phyloP scores from a whole-genome alignment of 2,329 filamentous ascomycete species.

The Aspergillus glaucus region DNA sequence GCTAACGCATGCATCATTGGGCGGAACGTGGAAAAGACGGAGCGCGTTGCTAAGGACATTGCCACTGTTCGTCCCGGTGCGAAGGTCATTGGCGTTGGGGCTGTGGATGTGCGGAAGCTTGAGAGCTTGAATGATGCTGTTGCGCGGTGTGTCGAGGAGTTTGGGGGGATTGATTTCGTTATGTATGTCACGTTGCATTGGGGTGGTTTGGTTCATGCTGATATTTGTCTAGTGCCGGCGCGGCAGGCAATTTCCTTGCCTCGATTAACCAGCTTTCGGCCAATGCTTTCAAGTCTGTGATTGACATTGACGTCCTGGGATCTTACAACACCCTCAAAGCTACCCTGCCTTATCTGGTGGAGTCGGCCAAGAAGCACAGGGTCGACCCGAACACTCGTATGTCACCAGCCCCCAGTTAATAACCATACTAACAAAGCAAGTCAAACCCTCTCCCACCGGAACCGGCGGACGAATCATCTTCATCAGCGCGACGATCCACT shows the following conservation, averaged over 20 bases:
- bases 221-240: constrained; percentile 62
- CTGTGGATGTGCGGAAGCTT: constrained; percentile 65
- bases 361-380: constrained; percentile 61
- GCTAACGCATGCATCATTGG: constrained; percentile 93
- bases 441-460: constrained; percentile 38
- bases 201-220: constrained; percentile 4
- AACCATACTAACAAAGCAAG: constrained; percentile 11
- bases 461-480: constrained; percentile 82
- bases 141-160: constrained; percentile 70
- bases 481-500: constrained; percentile 86
- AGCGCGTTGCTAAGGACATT: constrained; percentile 72
- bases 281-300: constrained; percentile 91
- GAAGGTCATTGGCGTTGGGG: constrained; percentile 80
- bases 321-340: constrained; percentile 95
- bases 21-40: constrained; percentile 82
- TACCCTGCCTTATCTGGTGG: constrained; percentile 71
- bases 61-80: constrained; percentile 69
- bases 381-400: constrained; percentile 52
- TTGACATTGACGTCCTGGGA: constrained; percentile 91
- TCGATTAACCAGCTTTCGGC: constrained; percentile 73
- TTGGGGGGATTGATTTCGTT: constrained; percentile 85
- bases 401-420: constrained; percentile 5
- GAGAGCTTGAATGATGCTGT: constrained; percentile 66
- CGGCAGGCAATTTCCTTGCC: constrained; percentile 91
- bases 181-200: constrained; percentile 51